Conservation (phyloP, 495 filamentous ascomycete species). For the Astrothelium subdiscretum region DNA sequence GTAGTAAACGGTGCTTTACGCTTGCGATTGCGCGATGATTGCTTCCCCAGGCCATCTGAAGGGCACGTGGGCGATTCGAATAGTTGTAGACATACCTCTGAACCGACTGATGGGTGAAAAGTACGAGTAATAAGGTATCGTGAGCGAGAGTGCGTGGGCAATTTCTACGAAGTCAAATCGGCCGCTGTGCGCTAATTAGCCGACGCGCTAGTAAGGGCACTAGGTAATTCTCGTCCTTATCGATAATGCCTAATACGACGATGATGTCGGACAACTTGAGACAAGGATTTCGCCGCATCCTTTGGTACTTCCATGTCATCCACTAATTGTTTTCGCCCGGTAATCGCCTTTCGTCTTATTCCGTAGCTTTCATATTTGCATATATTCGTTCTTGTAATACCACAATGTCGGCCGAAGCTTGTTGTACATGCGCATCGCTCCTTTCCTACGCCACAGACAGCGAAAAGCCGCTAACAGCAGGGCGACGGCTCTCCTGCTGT, state of each 20-base stretch:
- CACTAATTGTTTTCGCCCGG: no score
- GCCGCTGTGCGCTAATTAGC: constrained; percentile 2
- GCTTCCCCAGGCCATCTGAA: constrained; percentile 24
- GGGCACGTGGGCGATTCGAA: constrained; percentile 16
- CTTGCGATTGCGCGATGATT: constrained; percentile 9
- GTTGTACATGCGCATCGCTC: constrained; percentile 54
- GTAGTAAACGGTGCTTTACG: constrained; percentile 3
- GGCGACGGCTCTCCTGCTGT: constrained; percentile 44
- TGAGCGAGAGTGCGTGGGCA: neutral
- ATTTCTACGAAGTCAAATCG: constrained; percentile 3
- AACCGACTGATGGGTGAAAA: neutral
- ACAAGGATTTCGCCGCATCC: no score
- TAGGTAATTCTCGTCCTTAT: constrained; percentile 4
- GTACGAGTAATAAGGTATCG: neutral
- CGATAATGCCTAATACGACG: neutral
- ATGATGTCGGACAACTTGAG: neutral
- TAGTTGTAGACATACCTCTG: constrained; percentile 21
- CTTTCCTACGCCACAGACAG: constrained; percentile 20
- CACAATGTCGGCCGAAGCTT: constrained; percentile 33
- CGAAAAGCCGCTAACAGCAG: constrained; percentile 17
- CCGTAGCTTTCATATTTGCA: neutral
- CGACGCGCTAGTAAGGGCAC: constrained; percentile 5
- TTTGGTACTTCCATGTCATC: no score
- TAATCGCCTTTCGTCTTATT: no score
- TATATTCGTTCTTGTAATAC: neutral